Evolutionary conservation across 2,329 filamentous ascomycete genomes (phyloP), one percentile per base, ranked within the genome.

Genomic region (Fusarium devonianum): DNA sequence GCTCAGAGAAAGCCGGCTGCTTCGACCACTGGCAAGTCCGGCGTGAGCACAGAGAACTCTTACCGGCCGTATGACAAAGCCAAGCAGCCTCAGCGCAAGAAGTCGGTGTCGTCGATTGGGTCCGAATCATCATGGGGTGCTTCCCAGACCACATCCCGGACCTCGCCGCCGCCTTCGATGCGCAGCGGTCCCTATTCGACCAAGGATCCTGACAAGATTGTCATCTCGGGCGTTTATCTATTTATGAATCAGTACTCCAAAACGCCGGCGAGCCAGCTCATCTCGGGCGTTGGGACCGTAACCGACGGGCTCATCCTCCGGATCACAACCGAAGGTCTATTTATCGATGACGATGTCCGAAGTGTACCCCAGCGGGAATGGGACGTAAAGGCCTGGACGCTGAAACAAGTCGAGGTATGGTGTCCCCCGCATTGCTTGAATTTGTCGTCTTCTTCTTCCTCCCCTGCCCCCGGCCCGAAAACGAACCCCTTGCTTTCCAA

Each of bases 381-480:
- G 94, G 94, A 99, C 71, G 86, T 97, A 68, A 97, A 97, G 73
- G 92, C 93, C 18, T 97, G 94, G 94, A 96, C 92, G 32, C 83
- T 99, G 74, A 97, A 96, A 75, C 78, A 88, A 59, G 85, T 95
- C 72, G 94, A 97, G 82, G 87, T 94, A 77, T 90, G 88, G 84
- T 92, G 87, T 69, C 84, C 85, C 67, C 80, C 83, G 66, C 83
- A 87, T 71, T 83, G 75, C 70, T 75, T 82, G 69, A 76, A 75
- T 68, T 69, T 72, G 60, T 72, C 71, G 28, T 64, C 74, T 65
- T 66, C 74, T 65, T 66, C 74, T 60, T 69, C 75, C 59, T 70
- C 77, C 52, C 68, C 76, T 36, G 66, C 75, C 55, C 68, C 69
- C 29, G 66, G 66, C 56, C 67, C 69, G 28, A 70, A 65, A 62